phyloP scores from a whole-genome alignment of 805 yeast genomes.

The Candida stauntonica region DNA sequence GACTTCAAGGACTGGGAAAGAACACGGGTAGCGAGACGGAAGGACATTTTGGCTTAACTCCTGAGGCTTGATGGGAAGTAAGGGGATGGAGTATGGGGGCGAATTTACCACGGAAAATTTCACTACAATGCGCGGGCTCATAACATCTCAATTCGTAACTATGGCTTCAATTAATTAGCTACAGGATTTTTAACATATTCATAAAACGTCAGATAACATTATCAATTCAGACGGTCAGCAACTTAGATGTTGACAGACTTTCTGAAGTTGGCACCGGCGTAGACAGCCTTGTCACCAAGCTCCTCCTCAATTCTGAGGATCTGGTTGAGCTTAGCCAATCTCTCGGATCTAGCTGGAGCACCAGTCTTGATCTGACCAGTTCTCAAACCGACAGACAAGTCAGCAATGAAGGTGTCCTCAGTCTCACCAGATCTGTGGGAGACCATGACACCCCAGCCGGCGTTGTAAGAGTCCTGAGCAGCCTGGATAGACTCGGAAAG shows the following conservation, averaged over 20 bases:
- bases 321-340: conserved; percentile 99
- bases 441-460: conserved; percentile 99
- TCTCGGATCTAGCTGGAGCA: conserved; percentile 99
- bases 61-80: too few relatives aligned
- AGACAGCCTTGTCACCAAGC: conserved; percentile 95
- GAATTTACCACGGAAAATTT: too few relatives aligned
- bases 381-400: conserved; percentile 96
- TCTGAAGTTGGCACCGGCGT: conserved; percentile 92
- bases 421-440: conserved; percentile 99
- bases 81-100: too few relatives aligned
- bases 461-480: conserved; percentile 90
- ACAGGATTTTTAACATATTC: not conserved
- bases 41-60: conserved; percentile 24
- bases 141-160: too few relatives aligned
- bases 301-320: conserved; percentile 97
- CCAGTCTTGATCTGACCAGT: conserved; percentile 99
- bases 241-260: conserved; percentile 32
- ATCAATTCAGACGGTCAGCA: not conserved
- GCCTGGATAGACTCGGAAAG: conserved; percentile 95
- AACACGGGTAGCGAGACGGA: conserved; percentile 26
- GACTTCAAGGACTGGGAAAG: conserved; percentile 17
- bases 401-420: conserved; percentile 98
- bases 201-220: conserved; percentile 1
- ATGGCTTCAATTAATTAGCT: too few relatives aligned
- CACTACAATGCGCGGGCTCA: too few relatives aligned